Evolutionary conservation across 192 early-diverging fungal species (phyloP), one percentile per base, ranked within the genome.

Genomic region (Backusella tarrabulga): DNA sequence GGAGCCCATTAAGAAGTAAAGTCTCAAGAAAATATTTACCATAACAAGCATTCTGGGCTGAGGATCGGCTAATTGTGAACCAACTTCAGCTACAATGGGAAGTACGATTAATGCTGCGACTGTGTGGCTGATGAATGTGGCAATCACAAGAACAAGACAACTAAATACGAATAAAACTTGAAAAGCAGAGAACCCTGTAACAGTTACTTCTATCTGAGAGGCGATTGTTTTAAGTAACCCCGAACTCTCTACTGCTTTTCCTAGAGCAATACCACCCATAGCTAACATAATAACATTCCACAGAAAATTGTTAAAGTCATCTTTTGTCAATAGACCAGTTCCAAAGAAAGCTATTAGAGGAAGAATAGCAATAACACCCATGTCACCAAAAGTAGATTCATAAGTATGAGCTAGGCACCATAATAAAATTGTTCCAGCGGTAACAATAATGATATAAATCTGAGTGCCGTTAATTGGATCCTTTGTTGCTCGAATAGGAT

Each of bases 251-350:
- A 98, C 97, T 0, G 95, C 94, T 66, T 93, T 94, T 68, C 97
- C 97, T 40, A 98, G 88, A 21, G 95, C 95, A 74, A 95, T 95
- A 67, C 97, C 97, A 40, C 97, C 97, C 97, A 98, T 97, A 6
- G 97, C 97, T 76, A 92, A 84, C 73, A 92, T 91, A 34, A 94
- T 91, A 32, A 96, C 95, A 15, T 92, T 93, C 97, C 97, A 98
- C 74, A 96, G 83, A 84, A 97, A 95, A 85, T 93, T 93, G 86
- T 98, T 97, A 78, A 95, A 97, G 76, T 98, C 97, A 76, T 98
- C 97, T 79, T 98, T 98, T 74, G 91, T 92, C 76, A 98, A 83
- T 5, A 98, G 83, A 11, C 94, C 96, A 12, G 94, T 91, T n/a
- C 95, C 95, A 84, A 94, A 98, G 84, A 98, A 93, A 50, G 87